Conservation (phyloP, 1,284 basidiomycete species). For the Ustilago bromivora region DNA sequence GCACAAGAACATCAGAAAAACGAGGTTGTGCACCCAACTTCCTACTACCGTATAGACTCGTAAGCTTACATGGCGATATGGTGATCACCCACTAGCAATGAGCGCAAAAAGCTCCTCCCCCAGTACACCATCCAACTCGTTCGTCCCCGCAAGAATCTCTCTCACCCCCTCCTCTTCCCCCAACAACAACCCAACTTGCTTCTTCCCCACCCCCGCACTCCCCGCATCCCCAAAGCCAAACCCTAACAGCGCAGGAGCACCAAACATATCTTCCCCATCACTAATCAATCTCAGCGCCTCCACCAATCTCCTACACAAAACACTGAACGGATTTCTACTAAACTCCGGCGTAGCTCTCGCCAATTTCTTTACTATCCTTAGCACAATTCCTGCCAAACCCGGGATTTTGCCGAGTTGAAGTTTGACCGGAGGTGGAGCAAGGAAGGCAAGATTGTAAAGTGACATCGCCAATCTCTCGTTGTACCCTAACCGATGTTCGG, state of each 20-base stretch:
- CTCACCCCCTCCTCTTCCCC: slow-evolving; percentile 48
- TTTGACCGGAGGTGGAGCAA: slow-evolving; percentile 81
- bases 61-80: too few species aligned
- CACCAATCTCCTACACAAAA: slow-evolving; percentile 80
- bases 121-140: slow-evolving; percentile 40
- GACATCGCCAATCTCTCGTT: slow-evolving; percentile 82
- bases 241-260: slow-evolving; percentile 72
- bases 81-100: slow-evolving; percentile 26
- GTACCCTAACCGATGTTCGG: slow-evolving; percentile 79
- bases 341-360: slow-evolving; percentile 73
- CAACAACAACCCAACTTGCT: slow-evolving; percentile 41
- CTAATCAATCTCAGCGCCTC: slow-evolving; percentile 88
- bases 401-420: slow-evolving; percentile 75
- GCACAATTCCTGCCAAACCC: slow-evolving; percentile 70
- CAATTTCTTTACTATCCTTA: slow-evolving; percentile 71
- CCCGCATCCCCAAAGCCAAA: slow-evolving; percentile 42
- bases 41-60: neutral
- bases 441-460: slow-evolving; percentile 87
- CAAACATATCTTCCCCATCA: slow-evolving; percentile 80
- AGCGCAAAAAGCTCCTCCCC: slow-evolving; percentile 44
- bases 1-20: too few species aligned
- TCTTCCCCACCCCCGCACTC: slow-evolving; percentile 16
- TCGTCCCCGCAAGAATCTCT: slow-evolving; percentile 36
- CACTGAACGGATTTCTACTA: slow-evolving; percentile 74
- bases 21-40: too few species aligned